Percentiles rank a stretch among this genome's conserved stretches.
Evolutionary conservation across 768 basidiomycete species (phyloP).

Genomic region (Suillus sp.): DNA sequence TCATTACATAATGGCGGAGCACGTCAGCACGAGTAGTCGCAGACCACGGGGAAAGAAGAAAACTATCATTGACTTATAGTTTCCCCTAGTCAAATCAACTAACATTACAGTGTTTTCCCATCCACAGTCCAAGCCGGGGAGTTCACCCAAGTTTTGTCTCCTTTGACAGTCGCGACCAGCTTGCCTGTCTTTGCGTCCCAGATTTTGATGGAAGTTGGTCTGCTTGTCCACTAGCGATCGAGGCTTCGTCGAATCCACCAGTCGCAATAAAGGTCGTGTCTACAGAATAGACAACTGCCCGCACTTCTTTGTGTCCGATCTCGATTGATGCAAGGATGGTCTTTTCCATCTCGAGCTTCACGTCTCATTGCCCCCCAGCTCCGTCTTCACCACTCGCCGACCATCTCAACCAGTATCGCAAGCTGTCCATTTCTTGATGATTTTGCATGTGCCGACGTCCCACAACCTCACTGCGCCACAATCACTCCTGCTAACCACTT

Average conservation of each 20-base stretch:
- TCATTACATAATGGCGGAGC: too few relatives aligned
- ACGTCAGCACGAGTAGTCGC: too few relatives aligned
- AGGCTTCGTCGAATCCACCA: neutral
- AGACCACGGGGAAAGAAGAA: too few relatives aligned
- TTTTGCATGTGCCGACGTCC: neutral
- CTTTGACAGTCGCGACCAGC: neutral
- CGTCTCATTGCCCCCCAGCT: neutral
- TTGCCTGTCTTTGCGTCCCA: conserved; percentile 12
- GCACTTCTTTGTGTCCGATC: neutral
- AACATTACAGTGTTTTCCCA: too few relatives aligned
- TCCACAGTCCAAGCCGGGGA: neutral
- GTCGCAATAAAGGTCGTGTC: conserved; percentile 7
- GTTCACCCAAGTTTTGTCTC: neutral
- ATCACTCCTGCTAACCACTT: neutral
- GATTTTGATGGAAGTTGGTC: neutral
- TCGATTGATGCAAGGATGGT: neutral
- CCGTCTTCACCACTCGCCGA: neutral
- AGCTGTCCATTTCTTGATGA: neutral
- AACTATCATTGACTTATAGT: too few relatives aligned
- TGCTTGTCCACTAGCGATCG: too few relatives aligned
- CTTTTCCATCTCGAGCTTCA: neutral
- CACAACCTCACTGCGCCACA: neutral
- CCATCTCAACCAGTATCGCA: neutral
- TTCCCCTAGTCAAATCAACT: too few relatives aligned
- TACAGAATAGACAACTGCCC: neutral